Conservation (phyloP, 257 asterid genomes). For the Coffea eugenioides region DNA sequence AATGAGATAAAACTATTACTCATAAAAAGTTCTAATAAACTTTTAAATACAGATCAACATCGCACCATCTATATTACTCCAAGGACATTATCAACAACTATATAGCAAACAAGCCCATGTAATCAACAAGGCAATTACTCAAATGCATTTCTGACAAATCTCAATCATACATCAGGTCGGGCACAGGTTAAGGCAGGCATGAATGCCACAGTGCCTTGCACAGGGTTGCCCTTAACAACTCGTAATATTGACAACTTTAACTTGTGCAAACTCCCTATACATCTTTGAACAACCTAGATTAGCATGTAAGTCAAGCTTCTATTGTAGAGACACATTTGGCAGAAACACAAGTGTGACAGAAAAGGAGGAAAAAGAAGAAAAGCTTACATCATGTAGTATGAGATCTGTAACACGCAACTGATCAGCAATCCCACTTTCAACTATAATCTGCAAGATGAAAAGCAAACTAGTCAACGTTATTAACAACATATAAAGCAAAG, state of each 20-base stretch:
- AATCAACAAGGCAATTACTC: background rate
- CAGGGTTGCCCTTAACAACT: background rate
- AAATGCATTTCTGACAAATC: background rate
- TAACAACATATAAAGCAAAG: background rate
- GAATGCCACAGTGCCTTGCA: background rate
- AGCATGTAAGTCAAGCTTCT: background rate
- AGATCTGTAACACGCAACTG: conserved; percentile 79
- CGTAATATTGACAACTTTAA: background rate
- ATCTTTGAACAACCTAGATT: background rate
- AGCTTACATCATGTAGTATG: conserved; percentile 72
- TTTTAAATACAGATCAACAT: background rate
- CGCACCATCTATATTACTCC: background rate
- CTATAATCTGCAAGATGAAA: conserved; percentile 58
- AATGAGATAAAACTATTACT: background rate
- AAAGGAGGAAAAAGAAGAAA: conserved; percentile 8
- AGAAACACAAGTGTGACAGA: background rate
- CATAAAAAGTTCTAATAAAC: background rate
- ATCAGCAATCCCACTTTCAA: conserved; percentile 82
- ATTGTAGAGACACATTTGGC: background rate
- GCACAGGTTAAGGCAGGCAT: background rate
- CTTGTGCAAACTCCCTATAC: background rate
- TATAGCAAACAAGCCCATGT: background rate
- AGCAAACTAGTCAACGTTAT: background rate
- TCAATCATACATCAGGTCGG: background rate
- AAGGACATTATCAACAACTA: background rate